Evolutionary conservation across 495 filamentous ascomycete genomes (phyloP).

Genomic region (Annulohypoxylon maeteangense): DNA sequence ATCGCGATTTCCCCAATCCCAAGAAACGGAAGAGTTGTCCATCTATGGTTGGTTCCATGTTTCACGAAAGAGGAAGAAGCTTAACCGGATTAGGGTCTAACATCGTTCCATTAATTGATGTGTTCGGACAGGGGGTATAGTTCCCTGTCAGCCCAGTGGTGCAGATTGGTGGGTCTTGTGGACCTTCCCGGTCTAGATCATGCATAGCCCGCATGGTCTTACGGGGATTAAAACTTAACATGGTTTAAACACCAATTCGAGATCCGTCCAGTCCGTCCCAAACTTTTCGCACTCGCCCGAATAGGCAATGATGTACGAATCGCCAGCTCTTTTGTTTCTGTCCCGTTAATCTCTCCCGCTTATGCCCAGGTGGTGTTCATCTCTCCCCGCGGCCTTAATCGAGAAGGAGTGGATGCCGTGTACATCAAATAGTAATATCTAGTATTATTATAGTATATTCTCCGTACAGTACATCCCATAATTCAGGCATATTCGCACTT

Average conservation of each 20-base stretch:
- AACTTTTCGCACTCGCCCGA: slow-evolving; percentile 4
- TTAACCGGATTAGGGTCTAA: slow-evolving; percentile 7
- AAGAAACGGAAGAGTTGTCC: background rate
- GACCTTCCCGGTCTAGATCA: slow-evolving; percentile 39
- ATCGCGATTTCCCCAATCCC: background rate
- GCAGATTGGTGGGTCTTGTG: slow-evolving; percentile 28
- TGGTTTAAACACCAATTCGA: slow-evolving; percentile 39
- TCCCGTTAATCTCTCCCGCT: slow-evolving; percentile 21
- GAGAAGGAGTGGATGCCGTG: slow-evolving; percentile 1
- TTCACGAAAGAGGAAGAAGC: slow-evolving; percentile 8
- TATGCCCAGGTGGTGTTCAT: background rate
- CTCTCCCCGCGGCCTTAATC: slow-evolving; percentile 20
- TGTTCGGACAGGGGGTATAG: slow-evolving; percentile 14
- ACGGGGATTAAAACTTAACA: slow-evolving; percentile 39
- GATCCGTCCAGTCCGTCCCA: slow-evolving; percentile 33
- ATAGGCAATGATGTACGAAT: slow-evolving; percentile 18
- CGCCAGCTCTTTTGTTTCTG: slow-evolving; percentile 3
- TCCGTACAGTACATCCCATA: background rate
- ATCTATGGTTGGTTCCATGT: background rate
- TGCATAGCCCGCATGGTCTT: slow-evolving; percentile 27
- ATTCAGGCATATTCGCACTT: too few relatives aligned
- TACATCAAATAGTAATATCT: slow-evolving; percentile 3
- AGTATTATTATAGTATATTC: background rate
- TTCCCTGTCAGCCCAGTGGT: slow-evolving; percentile 6
- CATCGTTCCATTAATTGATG: background rate